A percentile compares a stretch with the other conserved stretches of the same genome.
These are phyloP conservation scores for Ammopiptanthus mongolicus DNA, from an alignment of 306 rosid genomes.

Conservation along the genomic window DNA sequence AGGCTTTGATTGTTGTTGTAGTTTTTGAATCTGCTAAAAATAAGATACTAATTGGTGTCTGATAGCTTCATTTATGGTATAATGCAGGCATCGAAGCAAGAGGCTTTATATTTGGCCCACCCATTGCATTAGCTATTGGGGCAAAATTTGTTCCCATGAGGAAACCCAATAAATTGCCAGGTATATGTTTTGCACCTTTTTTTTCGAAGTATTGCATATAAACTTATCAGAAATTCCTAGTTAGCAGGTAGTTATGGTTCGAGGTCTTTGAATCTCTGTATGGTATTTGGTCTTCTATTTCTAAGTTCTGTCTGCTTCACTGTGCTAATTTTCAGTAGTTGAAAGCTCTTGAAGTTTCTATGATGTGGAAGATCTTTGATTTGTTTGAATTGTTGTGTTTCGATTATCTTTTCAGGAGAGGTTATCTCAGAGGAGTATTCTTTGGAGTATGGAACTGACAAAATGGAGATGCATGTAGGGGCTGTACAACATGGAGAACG, in stretches of 20 bases:
- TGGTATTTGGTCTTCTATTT: background rate
- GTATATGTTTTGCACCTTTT: conserved; percentile 32
- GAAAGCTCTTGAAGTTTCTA: background rate
- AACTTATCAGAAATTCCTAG: background rate
- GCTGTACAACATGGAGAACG: conserved; percentile 91
- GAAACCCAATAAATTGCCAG: conserved; percentile 95
- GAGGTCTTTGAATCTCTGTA: background rate
- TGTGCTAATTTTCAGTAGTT: conserved; percentile 1
- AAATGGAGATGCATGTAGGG: conserved; percentile 95
- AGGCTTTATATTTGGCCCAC: conserved; percentile 98
- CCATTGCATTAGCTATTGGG: conserved; percentile 94
- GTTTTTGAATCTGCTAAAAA: background rate
- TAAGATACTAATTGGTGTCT: conserved; percentile 8
- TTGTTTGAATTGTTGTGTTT: conserved; percentile 17
- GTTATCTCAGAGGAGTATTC: conserved; percentile 97
- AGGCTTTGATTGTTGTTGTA: background rate
- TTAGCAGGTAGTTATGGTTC: conserved; percentile 12
- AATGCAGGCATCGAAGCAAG: conserved; percentile 88
- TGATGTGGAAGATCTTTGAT: conserved; percentile 5
- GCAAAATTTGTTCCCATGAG: conserved; percentile 99
- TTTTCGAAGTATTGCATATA: background rate
- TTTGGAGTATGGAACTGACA: conserved; percentile 94
- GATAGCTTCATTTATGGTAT: background rate
- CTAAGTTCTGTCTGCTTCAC: background rate
- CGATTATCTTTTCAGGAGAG: conserved; percentile 52